Percentiles rank a stretch among this genome's conserved stretches.
phyloP scores from a whole-genome alignment of 352 stramenopile genomes.

The Phytophthora ramorum region DNA sequence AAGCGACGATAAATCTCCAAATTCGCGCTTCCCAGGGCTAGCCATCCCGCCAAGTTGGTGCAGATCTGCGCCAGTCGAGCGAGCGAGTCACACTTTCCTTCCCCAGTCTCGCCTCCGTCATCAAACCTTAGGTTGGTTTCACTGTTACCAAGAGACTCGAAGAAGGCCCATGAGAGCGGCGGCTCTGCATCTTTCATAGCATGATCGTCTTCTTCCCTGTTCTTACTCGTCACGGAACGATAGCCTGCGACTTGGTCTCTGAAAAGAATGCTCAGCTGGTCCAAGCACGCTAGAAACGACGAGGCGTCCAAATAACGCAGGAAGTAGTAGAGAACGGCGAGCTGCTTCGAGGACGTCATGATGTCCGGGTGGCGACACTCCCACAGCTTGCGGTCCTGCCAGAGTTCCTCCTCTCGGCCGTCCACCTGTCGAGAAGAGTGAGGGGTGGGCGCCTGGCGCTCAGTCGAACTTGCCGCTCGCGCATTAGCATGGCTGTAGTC shows the following conservation, averaged over 20 bases:
- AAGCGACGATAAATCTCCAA: slow-evolving; percentile 36
- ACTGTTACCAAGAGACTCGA: slow-evolving; percentile 18
- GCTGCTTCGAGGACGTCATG: slow-evolving; percentile 57
- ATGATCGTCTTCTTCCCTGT: neutral
- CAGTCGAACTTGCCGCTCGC: neutral
- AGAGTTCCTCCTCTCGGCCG: slow-evolving; percentile 25
- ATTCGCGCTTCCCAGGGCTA: slow-evolving; percentile 40
- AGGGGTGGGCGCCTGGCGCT: neutral
- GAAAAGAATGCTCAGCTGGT: slow-evolving; percentile 38
- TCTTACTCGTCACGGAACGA: slow-evolving; percentile 3
- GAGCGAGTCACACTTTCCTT: slow-evolving; percentile 11
- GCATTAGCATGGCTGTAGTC: neutral
- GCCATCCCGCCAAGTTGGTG: slow-evolving; percentile 34
- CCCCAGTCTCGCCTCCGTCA: neutral
- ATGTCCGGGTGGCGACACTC: slow-evolving; percentile 41
- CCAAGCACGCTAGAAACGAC: slow-evolving; percentile 35
- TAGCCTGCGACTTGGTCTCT: slow-evolving; percentile 20
- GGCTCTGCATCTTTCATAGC: neutral
- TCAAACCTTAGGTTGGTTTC: neutral
- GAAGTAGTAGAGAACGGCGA: slow-evolving; percentile 58
- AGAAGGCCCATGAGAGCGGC: slow-evolving; percentile 38
- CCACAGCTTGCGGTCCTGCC: slow-evolving; percentile 53
- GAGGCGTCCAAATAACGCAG: slow-evolving; percentile 39
- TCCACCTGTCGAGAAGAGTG: slow-evolving; percentile 9
- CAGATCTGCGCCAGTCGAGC: slow-evolving; percentile 32